Evolutionary conservation across 1,139 yeast genomes (phyloP), one percentile per base, ranked within the genome.

Genomic region (Sugiyamaella paludigena): DNA sequence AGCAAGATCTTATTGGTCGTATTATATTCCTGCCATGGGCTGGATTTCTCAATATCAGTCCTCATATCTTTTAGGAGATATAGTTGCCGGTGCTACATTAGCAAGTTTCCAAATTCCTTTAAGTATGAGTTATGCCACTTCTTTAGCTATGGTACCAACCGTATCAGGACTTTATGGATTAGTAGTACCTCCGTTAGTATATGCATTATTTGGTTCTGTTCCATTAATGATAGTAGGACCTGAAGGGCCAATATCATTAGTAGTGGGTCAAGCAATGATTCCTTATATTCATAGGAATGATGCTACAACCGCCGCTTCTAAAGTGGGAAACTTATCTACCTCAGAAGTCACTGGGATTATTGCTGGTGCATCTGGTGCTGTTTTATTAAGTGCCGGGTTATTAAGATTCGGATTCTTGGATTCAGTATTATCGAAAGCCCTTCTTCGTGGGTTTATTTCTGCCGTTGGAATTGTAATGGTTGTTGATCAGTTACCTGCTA

Each of bases 191-290:
- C 98, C 98, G 0, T 71, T 91, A 43, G 75, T 92, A 3, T 92
- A 92, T 64, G 76, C 87, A 46, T 57, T 91, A 1, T 78, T 91
- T 62, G 98, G 98, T 0, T 83, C 96, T 24, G 96, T 89, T 1
- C 98, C 98, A 0, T 95, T 86, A 62, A 87, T 92, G 96, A 85
- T 91, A 48, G 95, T 91, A 7, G 98, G 98, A 0, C 98, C 98
- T 0, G 98, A 92, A 63, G 94, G 92, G 7, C 96, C 98, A 1
- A 85, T 91, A 28, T 86, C 95, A 1, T 74, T 92, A 63, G 84
- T 92, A 37, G 87, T 92, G 2, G 98, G 98, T 2, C 96, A 88
- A 63, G 89, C 94, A 0, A 84, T 89, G n/a, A 88, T 86, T 54
- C 72, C 72, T 1, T 69, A 66, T 43, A 45, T 60, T 19, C 62